Evolutionary conservation across 176 grass and related monocot species (phyloP).

Genomic region (Aegilops speltoides): DNA sequence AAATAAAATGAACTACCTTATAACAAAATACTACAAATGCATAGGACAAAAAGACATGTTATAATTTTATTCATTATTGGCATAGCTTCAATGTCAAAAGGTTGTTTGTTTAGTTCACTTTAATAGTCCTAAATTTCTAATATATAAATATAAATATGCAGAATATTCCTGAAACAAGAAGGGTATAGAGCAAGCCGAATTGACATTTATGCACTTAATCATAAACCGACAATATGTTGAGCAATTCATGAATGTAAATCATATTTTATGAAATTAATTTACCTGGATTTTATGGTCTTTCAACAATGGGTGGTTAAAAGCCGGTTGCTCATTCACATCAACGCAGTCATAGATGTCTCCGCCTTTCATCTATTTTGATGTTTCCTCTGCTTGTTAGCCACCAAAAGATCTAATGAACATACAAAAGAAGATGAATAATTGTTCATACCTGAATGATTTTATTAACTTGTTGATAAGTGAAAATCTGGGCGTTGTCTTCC

Average conservation of each 20-base stretch:
- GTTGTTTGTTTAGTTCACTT: neutral
- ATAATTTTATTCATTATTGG: neutral
- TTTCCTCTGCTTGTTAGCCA: neutral
- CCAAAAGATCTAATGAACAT: neutral
- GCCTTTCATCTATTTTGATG: neutral
- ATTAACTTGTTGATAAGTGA: neutral
- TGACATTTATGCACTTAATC: neutral
- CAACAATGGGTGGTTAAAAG: neutral
- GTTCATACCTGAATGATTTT: neutral
- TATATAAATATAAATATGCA: neutral
- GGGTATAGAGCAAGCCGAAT: neutral
- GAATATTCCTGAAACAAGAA: neutral
- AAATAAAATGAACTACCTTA: neutral
- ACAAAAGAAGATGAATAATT: neutral
- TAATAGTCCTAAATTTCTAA: neutral
- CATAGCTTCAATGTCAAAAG: neutral
- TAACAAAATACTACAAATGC: neutral
- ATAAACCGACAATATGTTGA: neutral
- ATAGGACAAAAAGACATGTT: neutral
- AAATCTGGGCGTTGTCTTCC: neutral
- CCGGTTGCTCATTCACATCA: neutral
- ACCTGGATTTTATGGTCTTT: conserved; percentile 18
- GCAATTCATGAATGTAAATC: neutral
- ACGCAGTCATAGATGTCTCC: conserved; percentile 6
- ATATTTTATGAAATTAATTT: neutral